Conservation (phyloP, 441 rosid species). For the Geranium incanum region DNA sequence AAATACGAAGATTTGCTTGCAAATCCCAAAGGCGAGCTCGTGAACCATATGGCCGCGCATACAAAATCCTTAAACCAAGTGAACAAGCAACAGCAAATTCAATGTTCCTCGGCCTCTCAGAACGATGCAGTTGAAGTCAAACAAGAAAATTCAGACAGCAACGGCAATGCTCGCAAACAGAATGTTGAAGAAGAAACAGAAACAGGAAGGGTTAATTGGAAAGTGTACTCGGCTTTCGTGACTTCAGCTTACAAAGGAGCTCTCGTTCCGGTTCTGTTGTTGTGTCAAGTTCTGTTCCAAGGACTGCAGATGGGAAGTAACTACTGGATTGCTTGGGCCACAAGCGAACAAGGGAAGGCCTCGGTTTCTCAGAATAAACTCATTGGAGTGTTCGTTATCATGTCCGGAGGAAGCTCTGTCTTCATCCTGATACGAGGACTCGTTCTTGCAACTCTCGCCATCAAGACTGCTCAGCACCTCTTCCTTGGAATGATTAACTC, state of each 20-base stretch:
- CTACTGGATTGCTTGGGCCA: slow-evolving; percentile 97
- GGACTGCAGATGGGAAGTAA: slow-evolving; percentile 75
- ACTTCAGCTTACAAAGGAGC: slow-evolving; percentile 68
- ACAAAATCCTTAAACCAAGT: slow-evolving; percentile 53
- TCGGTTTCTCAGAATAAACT: slow-evolving; percentile 28
- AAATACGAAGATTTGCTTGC: slow-evolving; percentile 57
- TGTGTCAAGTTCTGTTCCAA: slow-evolving; percentile 86
- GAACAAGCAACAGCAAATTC: slow-evolving; percentile 43
- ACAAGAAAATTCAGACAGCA: slow-evolving; percentile 39
- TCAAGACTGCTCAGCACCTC: slow-evolving; percentile 47
- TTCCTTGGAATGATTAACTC: slow-evolving; percentile 42
- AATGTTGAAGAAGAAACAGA: slow-evolving; percentile 92
- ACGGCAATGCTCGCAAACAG: slow-evolving; percentile 51
- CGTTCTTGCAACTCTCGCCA: slow-evolving; percentile 41
- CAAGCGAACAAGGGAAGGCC: slow-evolving; percentile 43
- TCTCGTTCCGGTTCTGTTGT: slow-evolving; percentile 59
- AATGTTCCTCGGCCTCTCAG: slow-evolving; percentile 32
- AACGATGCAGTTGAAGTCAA: slow-evolving; percentile 44
- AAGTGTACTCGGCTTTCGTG: slow-evolving; percentile 73
- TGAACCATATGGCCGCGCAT: slow-evolving; percentile 81
- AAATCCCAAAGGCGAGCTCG: slow-evolving; percentile 70
- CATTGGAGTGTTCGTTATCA: slow-evolving; percentile 36
- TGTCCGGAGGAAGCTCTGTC: slow-evolving; percentile 50
- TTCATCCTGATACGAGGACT: slow-evolving; percentile 53
- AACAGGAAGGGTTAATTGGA: slow-evolving; percentile 81